Percentiles rank a stretch among this genome's conserved stretches.
Evolutionary conservation across 441 rosid species (phyloP).

Genomic region (Biscutella laevigata): DNA sequence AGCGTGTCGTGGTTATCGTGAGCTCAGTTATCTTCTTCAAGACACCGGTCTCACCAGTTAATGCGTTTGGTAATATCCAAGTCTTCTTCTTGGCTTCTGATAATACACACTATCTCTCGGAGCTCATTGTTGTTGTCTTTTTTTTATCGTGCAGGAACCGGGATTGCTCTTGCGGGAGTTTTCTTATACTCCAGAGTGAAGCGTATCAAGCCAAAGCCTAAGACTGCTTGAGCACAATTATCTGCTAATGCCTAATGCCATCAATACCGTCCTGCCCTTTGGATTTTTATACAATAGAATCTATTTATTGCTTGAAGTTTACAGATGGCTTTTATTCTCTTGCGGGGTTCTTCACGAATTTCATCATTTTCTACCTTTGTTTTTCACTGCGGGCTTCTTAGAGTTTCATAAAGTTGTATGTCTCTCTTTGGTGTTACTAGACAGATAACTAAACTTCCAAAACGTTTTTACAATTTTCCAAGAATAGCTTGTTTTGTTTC

Average conservation of each 20-base stretch:
- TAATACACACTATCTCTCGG: not conserved
- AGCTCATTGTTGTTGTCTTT: slow-evolving; percentile 15
- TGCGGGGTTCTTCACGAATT: too few relatives aligned
- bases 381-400: too few relatives aligned
- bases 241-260: slow-evolving; percentile 8
- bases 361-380: too few relatives aligned
- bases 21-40: slow-evolving; percentile 88
- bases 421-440: too few relatives aligned
- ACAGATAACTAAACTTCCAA: too few relatives aligned
- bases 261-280: too few relatives aligned
- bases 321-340: too few relatives aligned
- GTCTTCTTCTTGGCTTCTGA: not conserved
- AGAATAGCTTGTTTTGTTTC: too few relatives aligned
- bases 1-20: slow-evolving; percentile 95
- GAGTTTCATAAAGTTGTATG: too few relatives aligned
- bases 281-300: too few relatives aligned
- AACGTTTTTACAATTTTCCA: too few relatives aligned
- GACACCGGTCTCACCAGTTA: slow-evolving; percentile 75
- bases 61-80: slow-evolving; percentile 56
- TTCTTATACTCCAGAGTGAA: slow-evolving; percentile 91
- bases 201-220: slow-evolving; percentile 79
- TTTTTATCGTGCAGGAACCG: slow-evolving; percentile 56
- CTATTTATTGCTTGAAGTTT: too few relatives aligned
- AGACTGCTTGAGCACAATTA: slow-evolving; percentile 42
- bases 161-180: slow-evolving; percentile 85